Conservation (phyloP, 2,329 filamentous ascomycete genomes). For the Neurospora crassa region DNA sequence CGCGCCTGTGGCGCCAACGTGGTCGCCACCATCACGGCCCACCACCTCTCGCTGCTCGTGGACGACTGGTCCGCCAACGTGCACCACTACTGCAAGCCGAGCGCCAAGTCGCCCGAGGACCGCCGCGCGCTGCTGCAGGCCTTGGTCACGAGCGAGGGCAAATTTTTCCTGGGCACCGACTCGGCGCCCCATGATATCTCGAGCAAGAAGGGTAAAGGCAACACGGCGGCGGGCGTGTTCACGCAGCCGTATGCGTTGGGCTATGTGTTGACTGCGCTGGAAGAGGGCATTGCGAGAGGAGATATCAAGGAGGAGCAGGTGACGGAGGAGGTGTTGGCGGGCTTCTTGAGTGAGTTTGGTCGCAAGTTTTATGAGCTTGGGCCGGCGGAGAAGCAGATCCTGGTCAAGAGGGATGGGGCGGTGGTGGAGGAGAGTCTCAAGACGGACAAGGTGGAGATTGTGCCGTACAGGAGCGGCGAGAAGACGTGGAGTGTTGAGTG, state of each 20-base stretch:
- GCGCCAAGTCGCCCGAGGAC: constrained; percentile 62
- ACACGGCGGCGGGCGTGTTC: constrained; percentile 65
- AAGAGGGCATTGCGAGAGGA: constrained; percentile 48
- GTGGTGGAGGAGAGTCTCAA: constrained; percentile 44
- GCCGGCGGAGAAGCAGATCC: constrained; percentile 43
- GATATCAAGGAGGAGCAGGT: constrained; percentile 42
- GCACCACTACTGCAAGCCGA: constrained; percentile 70
- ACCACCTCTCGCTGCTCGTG: constrained; percentile 67
- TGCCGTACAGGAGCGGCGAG: constrained; percentile 56
- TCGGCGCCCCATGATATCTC: constrained; percentile 55
- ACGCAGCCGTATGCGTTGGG: constrained; percentile 61
- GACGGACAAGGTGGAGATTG: constrained; percentile 49
- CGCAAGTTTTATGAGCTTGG: constrained; percentile 46
- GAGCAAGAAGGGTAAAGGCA: constrained; percentile 47
- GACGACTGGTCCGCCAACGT: constrained; percentile 57
- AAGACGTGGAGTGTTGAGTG: constrained; percentile 46
- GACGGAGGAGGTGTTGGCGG: constrained; percentile 42
- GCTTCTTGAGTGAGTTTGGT: constrained; percentile 44
- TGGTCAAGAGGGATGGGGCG: constrained; percentile 45
- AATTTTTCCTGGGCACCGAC: constrained; percentile 68
- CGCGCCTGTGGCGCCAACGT: constrained; percentile 68
- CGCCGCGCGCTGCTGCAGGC: constrained; percentile 63
- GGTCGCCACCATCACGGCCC: constrained; percentile 71
- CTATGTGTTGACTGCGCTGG: constrained; percentile 43
- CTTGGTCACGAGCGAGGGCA: constrained; percentile 46